Conservation (phyloP, 2,329 filamentous ascomycete genomes). For the Penicillium italicum region DNA sequence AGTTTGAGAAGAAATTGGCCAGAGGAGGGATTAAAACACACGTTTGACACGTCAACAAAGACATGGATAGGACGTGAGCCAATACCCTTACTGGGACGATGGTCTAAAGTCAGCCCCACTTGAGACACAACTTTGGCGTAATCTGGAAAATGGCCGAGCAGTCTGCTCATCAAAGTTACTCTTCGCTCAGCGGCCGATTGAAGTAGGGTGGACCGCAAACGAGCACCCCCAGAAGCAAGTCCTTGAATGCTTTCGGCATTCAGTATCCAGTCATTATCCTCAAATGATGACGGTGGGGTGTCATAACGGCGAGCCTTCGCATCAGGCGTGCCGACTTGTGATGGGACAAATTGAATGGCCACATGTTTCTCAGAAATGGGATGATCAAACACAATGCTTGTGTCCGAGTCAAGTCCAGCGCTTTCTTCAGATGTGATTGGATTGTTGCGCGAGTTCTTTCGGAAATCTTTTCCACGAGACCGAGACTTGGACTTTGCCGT, state of each 20-base stretch:
- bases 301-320: slow-evolving; percentile 16
- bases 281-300: slow-evolving; percentile 38
- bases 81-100: slow-evolving; percentile 9
- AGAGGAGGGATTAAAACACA: slow-evolving; percentile 22
- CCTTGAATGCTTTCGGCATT: slow-evolving; percentile 16
- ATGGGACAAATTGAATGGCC: slow-evolving; percentile 25
- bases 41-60: slow-evolving; percentile 52
- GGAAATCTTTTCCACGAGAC: not conserved
- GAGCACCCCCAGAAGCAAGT: slow-evolving; percentile 11
- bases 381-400: slow-evolving; percentile 32
- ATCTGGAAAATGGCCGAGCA: slow-evolving; percentile 34
- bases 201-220: slow-evolving; percentile 23
- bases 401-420: slow-evolving; percentile 31
- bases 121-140: slow-evolving; percentile 30
- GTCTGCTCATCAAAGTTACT: slow-evolving; percentile 31
- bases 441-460: slow-evolving; percentile 7
- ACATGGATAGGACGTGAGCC: slow-evolving; percentile 44
- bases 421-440: slow-evolving; percentile 26
- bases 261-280: slow-evolving; percentile 26
- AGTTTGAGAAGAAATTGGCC: slow-evolving; percentile 2
- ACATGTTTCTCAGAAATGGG: slow-evolving; percentile 18
- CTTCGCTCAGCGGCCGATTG: slow-evolving; percentile 28
- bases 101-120: slow-evolving; percentile 20
- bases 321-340: slow-evolving; percentile 24
- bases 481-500: slow-evolving; percentile 4